These are phyloP conservation scores for Peronospora tabacina DNA, from an alignment of 352 stramenopile genomes.

Conservation along the genomic window DNA sequence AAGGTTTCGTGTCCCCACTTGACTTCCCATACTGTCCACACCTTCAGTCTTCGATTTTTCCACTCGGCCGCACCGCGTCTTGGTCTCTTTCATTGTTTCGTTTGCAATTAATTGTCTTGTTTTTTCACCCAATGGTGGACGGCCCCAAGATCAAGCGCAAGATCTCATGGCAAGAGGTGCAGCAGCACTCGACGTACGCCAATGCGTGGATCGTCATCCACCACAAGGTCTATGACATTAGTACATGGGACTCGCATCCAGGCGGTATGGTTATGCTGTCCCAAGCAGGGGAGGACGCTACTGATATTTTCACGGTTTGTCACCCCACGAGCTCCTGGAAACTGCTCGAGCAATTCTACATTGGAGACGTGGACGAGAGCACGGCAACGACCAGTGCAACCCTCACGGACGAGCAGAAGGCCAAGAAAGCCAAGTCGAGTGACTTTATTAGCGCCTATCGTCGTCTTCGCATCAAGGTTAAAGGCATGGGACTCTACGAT, in stretches of 20 bases:
- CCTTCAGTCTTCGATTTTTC: conserved; percentile 27
- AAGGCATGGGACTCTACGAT: conserved; percentile 94
- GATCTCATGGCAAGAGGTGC: conserved; percentile 73
- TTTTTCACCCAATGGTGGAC: conserved; percentile 43
- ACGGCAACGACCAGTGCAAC: conserved; percentile 24
- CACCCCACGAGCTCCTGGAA: conserved; percentile 91
- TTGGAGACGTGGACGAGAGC: conserved; percentile 90
- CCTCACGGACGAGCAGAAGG: conserved; percentile 41
- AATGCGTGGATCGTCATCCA: conserved; percentile 87
- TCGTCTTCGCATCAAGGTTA: conserved; percentile 90
- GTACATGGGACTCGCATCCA: conserved; percentile 77
- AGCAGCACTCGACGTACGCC: conserved; percentile 62
- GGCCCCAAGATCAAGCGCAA: conserved; percentile 46
- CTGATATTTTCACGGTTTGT: conserved; percentile 97
- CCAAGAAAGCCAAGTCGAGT: conserved; percentile 53
- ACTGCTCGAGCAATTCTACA: conserved; percentile 95
- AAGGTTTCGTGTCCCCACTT: not conserved
- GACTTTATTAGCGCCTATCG: conserved; percentile 96
- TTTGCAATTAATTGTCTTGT: not conserved
- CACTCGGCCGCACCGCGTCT: conserved; percentile 4
- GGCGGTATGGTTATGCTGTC: conserved; percentile 94
- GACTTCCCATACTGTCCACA: conserved; percentile 1
- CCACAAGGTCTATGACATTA: conserved; percentile 89
- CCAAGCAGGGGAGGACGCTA: conserved; percentile 96
- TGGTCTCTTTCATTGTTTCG: not conserved